Conservation (phyloP, 164 flowering plant genomes). For the Litsea cubeba region DNA sequence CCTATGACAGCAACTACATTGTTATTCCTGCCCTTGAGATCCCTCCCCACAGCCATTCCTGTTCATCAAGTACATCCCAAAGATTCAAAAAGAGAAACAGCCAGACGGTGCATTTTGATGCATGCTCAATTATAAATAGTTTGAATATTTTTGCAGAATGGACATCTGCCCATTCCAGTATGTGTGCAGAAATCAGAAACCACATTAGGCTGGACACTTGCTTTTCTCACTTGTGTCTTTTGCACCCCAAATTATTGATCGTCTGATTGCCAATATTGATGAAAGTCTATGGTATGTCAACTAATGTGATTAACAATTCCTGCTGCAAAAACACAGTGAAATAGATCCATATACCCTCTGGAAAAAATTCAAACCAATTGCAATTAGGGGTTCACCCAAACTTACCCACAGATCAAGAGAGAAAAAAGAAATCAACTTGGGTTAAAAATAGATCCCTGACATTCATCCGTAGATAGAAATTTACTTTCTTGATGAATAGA, state of each 20-base stretch:
- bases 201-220: neutral
- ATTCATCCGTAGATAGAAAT: neutral
- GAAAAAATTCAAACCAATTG: too few species aligned
- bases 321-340: neutral
- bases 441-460: too few species aligned
- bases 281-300: neutral
- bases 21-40: constrained; percentile 76
- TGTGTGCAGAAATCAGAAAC: neutral
- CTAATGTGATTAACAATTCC: neutral
- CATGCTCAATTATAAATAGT: neutral
- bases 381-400: too few species aligned
- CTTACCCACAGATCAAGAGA: too few species aligned
- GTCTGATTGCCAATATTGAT: neutral
- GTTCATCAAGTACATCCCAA: constrained; percentile 18
- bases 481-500: neutral
- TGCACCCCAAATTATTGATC: too few species aligned
- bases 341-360: too few species aligned
- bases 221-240: neutral
- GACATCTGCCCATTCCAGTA: neutral
- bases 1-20: constrained; percentile 88
- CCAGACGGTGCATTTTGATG: neutral
- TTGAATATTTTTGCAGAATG: neutral
- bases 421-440: too few species aligned
- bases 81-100: neutral
- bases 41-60: constrained; percentile 99